These are phyloP conservation scores for Pseudognaphalium luteoalbum DNA, from an alignment of 129 eudicot genomes.

Conservation along the genomic window DNA sequence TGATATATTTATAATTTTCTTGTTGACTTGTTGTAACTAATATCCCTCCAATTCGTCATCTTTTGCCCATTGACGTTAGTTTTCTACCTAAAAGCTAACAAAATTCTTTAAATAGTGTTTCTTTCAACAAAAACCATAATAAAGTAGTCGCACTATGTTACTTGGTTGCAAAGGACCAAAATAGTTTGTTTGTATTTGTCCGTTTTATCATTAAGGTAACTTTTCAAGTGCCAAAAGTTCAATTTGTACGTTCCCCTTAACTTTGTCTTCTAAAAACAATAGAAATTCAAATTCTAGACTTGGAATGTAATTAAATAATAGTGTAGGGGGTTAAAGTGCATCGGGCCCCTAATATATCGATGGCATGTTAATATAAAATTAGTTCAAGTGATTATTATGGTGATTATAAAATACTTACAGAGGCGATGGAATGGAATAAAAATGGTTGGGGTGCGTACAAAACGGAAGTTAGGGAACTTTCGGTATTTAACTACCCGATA, in stretches of 20 bases:
- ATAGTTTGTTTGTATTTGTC: not conserved
- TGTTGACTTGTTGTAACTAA: too few species aligned
- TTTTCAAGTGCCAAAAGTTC: conserved; percentile 18
- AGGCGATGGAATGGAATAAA: not conserved
- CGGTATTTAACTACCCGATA: too few species aligned
- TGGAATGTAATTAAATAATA: conserved; percentile 7
- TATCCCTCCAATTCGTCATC: not conserved
- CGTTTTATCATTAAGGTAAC: not conserved
- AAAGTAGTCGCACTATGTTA: not conserved
- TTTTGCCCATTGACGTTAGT: not conserved
- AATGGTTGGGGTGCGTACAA: too few species aligned
- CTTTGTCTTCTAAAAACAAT: conserved; percentile 10
- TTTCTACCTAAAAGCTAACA: not conserved
- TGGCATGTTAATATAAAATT: conserved; percentile 13
- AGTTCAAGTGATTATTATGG: not conserved
- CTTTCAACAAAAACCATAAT: not conserved
- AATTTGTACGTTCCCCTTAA: conserved; percentile 14
- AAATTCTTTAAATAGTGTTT: not conserved
- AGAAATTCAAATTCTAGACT: not conserved
- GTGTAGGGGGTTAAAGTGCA: conserved; percentile 19
- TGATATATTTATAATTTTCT: too few species aligned
- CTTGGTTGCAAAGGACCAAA: not conserved
- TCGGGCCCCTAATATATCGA: not conserved
- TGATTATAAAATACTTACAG: not conserved
- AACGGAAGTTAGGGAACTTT: too few species aligned